Base-by-base conservation (phyloP, 345 rosid species). In the Eucalyptus curtisii region DNA sequence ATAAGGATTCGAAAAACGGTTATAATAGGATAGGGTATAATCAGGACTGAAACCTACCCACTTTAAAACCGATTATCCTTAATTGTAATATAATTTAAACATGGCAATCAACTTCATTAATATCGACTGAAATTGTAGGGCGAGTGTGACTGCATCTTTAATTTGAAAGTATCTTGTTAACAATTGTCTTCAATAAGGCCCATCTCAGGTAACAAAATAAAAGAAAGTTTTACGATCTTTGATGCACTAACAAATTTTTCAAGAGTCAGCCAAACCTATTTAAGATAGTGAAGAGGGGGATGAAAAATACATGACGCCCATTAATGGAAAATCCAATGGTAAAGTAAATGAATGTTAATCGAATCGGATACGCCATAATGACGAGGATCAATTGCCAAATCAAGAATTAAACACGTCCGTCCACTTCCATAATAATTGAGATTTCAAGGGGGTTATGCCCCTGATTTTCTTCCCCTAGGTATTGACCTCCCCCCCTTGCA, bases 1-100 rank as follows among this genome's bases (percentile, higher is more conserved):
- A n/a, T n/a, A n/a, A 8, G 0, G 5, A 4, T 52, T 52, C 57
- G 20, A 1, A 52, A 52, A 52, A 52, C 0, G 0, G 2, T 52
- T 52, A 52, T 20, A 4, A 52, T 20, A 0, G 1, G 57, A 52
- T 52, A 52, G 57, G 25, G 4, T 52, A 7, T 20, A 52, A 2
- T 52, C 0, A 52, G 0, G 25, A 10, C 4, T 52, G 2, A 19
- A 52, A 52, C 25, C 10, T 3, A 20, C 25, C 4, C 0, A 20
- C 25, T 52, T 52, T 52, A 24, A 2, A 52, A 52, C 2, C 25
- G 0, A 52, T 52, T 20, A 52, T 52, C 25, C 25, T 52, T 52
- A 52, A 52, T 52, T 37, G 19, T 19, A 19, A 37, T 19, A 19
- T 8, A 19, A 71, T 8, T 71, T 71, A 10, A 37, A 37, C 45